These are phyloP conservation scores for Heliamphora exappendiculata DNA, from an alignment of 148 eudicot genomes.

Conservation along the genomic window DNA sequence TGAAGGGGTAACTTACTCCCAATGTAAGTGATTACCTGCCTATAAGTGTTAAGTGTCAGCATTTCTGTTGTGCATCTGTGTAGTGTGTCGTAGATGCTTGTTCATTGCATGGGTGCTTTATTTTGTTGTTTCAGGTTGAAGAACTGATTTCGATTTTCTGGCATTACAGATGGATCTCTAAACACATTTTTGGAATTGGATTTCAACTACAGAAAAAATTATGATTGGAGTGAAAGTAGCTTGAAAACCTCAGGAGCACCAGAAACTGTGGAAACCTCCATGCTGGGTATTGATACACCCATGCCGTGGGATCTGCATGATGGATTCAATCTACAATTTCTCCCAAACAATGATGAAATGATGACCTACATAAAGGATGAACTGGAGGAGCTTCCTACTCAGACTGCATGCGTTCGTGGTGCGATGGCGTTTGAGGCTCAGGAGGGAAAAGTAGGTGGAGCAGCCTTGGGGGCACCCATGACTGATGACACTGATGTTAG, in stretches of 20 bases:
- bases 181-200: slow-evolving; percentile 3
- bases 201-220: slow-evolving; percentile 20
- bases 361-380: slow-evolving; percentile 13
- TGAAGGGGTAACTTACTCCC: slow-evolving; percentile 1
- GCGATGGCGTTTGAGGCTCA: slow-evolving; percentile 14
- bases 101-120: not conserved
- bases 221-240: slow-evolving; percentile 30
- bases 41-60: not conserved
- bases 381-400: slow-evolving; percentile 21
- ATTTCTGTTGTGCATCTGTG: not conserved
- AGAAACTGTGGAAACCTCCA: slow-evolving; percentile 16
- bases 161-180: slow-evolving; percentile 18
- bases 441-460: slow-evolving; percentile 16
- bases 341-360: slow-evolving; percentile 18
- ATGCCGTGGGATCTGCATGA: slow-evolving; percentile 14
- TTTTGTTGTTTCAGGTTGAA: not conserved
- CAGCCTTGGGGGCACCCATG: slow-evolving; percentile 18
- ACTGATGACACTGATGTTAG: slow-evolving; percentile 15
- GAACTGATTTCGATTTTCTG: not conserved
- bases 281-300: slow-evolving; percentile 11
- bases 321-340: slow-evolving; percentile 14
- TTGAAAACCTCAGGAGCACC: slow-evolving; percentile 23
- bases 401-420: slow-evolving; percentile 14
- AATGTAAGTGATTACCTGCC: slow-evolving; percentile 16
- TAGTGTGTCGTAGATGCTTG: not conserved